Evolutionary conservation across 192 early-diverging fungal species (phyloP).

Genomic region (Backusella psychrophila): DNA sequence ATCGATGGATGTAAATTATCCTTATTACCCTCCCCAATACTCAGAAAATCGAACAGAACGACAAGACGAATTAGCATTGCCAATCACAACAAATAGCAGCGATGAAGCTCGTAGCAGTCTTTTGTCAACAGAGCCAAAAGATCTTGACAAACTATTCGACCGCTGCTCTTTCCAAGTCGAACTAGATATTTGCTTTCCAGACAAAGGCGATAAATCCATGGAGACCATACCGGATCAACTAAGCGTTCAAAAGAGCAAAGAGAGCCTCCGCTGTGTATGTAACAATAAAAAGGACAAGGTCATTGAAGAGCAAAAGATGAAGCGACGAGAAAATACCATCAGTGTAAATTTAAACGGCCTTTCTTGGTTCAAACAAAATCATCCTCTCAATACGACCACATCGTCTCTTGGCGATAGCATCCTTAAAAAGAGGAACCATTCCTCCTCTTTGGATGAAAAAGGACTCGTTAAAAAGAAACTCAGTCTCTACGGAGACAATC

Average conservation of each 20-base stretch:
- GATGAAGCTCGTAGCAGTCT: background rate
- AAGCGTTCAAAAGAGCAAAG: background rate
- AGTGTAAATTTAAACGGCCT: background rate
- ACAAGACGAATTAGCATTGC: background rate
- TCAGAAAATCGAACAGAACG: background rate
- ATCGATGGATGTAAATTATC: background rate
- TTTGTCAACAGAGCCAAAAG: background rate
- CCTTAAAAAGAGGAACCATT: background rate
- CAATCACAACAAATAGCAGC: background rate
- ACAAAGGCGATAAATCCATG: background rate
- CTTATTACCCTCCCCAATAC: constrained; percentile 1
- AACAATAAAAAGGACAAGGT: background rate
- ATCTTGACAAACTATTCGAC: constrained; percentile 15
- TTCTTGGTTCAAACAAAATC: background rate
- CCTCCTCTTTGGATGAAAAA: background rate
- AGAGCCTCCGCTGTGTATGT: background rate
- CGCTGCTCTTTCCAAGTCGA: background rate
- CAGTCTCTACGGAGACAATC: constrained; percentile 26
- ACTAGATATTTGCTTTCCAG: constrained; percentile 18
- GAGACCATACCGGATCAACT: background rate
- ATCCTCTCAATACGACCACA: background rate
- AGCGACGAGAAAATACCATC: background rate
- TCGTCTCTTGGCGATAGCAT: background rate
- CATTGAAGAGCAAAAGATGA: background rate
- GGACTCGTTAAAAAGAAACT: background rate